Base-by-base conservation (phyloP, 352 stramenopile genomes). In the Phytophthora kernoviae region DNA sequence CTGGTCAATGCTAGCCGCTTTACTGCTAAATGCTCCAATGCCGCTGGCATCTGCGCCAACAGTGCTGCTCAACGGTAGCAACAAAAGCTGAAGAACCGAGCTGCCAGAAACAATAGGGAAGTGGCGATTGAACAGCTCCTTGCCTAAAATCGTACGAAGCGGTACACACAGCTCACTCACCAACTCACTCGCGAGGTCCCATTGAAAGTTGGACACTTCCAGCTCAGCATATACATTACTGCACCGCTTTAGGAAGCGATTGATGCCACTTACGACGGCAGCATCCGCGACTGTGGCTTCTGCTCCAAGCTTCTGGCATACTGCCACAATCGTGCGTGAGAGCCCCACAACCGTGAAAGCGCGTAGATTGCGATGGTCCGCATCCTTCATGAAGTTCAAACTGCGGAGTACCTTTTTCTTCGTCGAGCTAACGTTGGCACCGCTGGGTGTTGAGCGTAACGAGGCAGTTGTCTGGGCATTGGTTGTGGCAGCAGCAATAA, bases 201-300 rank as follows among this genome's bases (percentile, higher is more conserved):
- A 93, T 47, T 93, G 84, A 62, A 89, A 91, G 51, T 93, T 86
- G 2, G 79, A 87, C 5, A 90, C 78, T 60, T 93, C 81, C 18
- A 93, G 59, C 54, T 90, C 77, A 2, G 80, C 75, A 53, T 93
- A 93, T 9, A 90, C 81, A 11, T 77, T 68, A 40, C 77, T 83
- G 62, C 84, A 93, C 10, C 78, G 75, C 18, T 77, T 73, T 7
- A 93, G 59, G 46, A 93, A 93, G 14, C 55, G 58, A 54, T 90
- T 87, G 40, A 91, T 64, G 11, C 58, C 73, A 20, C 58, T 73
- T 0, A 93, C 54, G 9, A 91, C 60, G 9, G 54, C 49, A 6
- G 50, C 45, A 30, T 83, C 77, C 10, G 64, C 50, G 5, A 74
- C 50, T 9, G 72, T 84, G 12, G 65, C 70, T 30, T 88, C 78